Evolutionary conservation across 371 early-diverging fungal genomes (phyloP), one percentile per base, ranked within the genome.

Genomic region (Nosema muscidifuracis): DNA sequence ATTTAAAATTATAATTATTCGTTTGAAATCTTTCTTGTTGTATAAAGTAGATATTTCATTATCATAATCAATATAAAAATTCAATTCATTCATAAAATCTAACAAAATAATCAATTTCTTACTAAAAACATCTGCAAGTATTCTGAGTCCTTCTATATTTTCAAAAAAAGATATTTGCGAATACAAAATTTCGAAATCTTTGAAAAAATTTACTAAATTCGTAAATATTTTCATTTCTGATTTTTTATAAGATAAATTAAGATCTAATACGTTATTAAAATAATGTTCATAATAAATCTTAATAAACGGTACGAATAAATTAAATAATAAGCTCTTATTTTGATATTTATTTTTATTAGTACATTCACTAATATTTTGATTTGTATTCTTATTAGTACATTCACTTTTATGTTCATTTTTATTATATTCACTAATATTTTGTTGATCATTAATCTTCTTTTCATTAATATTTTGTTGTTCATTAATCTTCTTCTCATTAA

Each of bases 321-420:
- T 31, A 22, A 73, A 75, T 56, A 79, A 50, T 58, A 72, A 62
- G n/a, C n/a, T n/a, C n/a, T n/a, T n/a, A n/a, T n/a, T n/a, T n/a
- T n/a, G n/a, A n/a, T n/a, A n/a, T n/a, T n/a, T n/a, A n/a, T n/a
- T n/a, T n/a, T n/a, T n/a, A n/a, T n/a, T n/a, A n/a, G n/a, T n/a
- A n/a, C n/a, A n/a, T n/a, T n/a, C n/a, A n/a, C n/a, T n/a, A n/a
- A n/a, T n/a, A n/a, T n/a, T n/a, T n/a, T n/a, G n/a, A n/a, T n/a
- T n/a, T n/a, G n/a, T n/a, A n/a, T n/a, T n/a, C n/a, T n/a, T n/a
- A n/a, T n/a, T n/a, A n/a, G n/a, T n/a, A n/a, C n/a, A n/a, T n/a
- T n/a, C n/a, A n/a, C n/a, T n/a, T n/a, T n/a, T n/a, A n/a, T n/a
- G n/a, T n/a, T n/a, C n/a, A n/a, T n/a, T n/a, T n/a, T n/a, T n/a